phyloP scores from a whole-genome alignment of 2,329 filamentous ascomycete genomes.

The Fusarium sp. region DNA sequence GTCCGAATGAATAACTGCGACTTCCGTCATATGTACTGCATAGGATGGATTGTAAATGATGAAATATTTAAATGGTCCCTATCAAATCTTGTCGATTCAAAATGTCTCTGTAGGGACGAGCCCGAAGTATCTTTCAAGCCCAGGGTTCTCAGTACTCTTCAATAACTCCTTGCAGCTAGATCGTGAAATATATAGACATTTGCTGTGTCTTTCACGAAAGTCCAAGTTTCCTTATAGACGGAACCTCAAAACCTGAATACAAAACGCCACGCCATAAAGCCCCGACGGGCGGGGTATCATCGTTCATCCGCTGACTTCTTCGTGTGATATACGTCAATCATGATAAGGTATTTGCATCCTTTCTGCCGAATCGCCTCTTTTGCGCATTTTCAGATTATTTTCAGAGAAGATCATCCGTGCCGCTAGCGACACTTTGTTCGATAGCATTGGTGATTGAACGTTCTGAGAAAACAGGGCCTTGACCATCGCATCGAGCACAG shows the following conservation, averaged over 20 bases:
- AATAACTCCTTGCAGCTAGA: slow-evolving; percentile 20
- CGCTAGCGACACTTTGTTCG: slow-evolving; percentile 79
- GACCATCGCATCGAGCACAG: slow-evolving; percentile 84
- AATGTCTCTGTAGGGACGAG: background rate
- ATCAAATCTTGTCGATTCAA: background rate
- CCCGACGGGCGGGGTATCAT: slow-evolving; percentile 48
- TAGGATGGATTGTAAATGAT: background rate
- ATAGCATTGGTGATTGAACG: slow-evolving; percentile 79
- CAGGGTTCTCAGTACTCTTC: background rate
- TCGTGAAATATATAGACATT: slow-evolving; percentile 3
- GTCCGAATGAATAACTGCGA: background rate
- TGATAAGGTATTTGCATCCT: slow-evolving; percentile 32
- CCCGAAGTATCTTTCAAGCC: background rate
- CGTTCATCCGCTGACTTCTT: slow-evolving; percentile 35
- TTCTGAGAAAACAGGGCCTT: slow-evolving; percentile 90
- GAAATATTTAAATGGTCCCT: background rate
- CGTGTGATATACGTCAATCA: slow-evolving; percentile 46
- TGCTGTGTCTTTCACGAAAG: slow-evolving; percentile 1
- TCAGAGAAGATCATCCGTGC: slow-evolving; percentile 78
- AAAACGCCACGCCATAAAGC: slow-evolving; percentile 47
- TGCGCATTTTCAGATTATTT: background rate
- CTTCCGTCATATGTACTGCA: background rate
- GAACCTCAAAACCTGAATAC: slow-evolving; percentile 36
- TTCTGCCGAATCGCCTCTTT: slow-evolving; percentile 18
- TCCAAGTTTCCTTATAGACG: slow-evolving; percentile 9